Evolutionary conservation across 78 protist genomes (phyloP).

Genomic region (Dictyostelium citrinum): DNA sequence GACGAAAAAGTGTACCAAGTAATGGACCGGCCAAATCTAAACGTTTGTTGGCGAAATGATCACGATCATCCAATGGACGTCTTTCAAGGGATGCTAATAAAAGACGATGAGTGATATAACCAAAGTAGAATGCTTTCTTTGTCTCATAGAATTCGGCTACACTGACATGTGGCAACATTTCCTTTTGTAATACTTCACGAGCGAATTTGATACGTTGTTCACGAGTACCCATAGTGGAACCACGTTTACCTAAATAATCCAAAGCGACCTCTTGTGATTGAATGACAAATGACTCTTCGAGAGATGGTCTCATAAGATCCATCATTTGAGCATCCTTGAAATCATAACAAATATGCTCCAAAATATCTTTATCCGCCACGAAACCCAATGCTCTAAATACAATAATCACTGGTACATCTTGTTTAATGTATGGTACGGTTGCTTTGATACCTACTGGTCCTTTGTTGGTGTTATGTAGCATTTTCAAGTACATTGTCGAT

Average conservation of each 20-base stretch:
- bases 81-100: slow-evolving; percentile 85
- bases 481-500: slow-evolving; percentile 80
- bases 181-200: slow-evolving; percentile 89
- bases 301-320: slow-evolving; percentile 82
- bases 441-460: slow-evolving; percentile 68
- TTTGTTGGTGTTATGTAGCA: slow-evolving; percentile 50
- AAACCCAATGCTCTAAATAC: slow-evolving; percentile 97
- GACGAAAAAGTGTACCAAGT: slow-evolving; percentile 96
- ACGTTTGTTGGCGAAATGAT: slow-evolving; percentile 71
- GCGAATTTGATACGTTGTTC: slow-evolving; percentile 32
- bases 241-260: slow-evolving; percentile 82
- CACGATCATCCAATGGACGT: slow-evolving; percentile 64
- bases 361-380: slow-evolving; percentile 94
- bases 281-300: slow-evolving; percentile 87
- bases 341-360: slow-evolving; percentile 94
- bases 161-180: slow-evolving; percentile 95
- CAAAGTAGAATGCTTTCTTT: slow-evolving; percentile 87
- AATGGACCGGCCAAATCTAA: slow-evolving; percentile 88
- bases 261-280: slow-evolving; percentile 90
- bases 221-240: neutral
- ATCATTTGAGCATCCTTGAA: slow-evolving; percentile 34
- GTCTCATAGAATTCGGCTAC: slow-evolving; percentile 87
- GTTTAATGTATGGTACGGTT: slow-evolving; percentile 77
- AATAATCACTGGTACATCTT: slow-evolving; percentile 94
- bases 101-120: slow-evolving; percentile 92